Base-by-base conservation (phyloP, 2,329 filamentous ascomycete species). In the Leptographium radiaticola region DNA sequence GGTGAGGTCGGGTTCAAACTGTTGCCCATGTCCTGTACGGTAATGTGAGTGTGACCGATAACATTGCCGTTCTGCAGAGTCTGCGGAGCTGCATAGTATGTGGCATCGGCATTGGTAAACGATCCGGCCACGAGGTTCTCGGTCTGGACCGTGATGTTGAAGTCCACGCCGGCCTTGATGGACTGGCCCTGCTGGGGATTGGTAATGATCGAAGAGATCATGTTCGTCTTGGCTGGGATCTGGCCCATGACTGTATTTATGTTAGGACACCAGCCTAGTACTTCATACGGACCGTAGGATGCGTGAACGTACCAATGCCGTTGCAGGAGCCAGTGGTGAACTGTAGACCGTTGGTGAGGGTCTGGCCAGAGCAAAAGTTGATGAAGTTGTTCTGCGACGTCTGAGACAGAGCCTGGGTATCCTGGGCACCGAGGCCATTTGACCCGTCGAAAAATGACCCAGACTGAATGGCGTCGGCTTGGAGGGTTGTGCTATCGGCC, bases 1-100 rank as follows among this genome's bases (percentile, higher is more conserved):
- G 79, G 72, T 9, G 64, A 59, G 3, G 60, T 66, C 1, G 79
- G 77, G 62, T 74, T 78, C 56, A 76, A 61, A 44, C 64, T 67
- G 60, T 66, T 64, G 38, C 78, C 79, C 39, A 77, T 67, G 57
- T 77, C 71, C 64, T 82, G 79, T 30, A 81, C 68, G 31, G 75
- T 78, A 54, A 82, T 68, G 65, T 82, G 79, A 4, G 76, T 77
- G 67, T 82, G 79, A 12, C 79, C 79, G 47, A 81, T 74, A 59
- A 81, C 70, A 40, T 71, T 64, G 45, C 78, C 78, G 30, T 64
- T 54, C 44, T 64, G 63, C 6, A 81, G 65, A 44, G 74, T 64
- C 65, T 81, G 78, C 11, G 79, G 79, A 12, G 78, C 77, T 2
- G 76, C 65, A 64, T 82, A 82, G 69, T 82, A 82, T 16, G 77